Percentiles rank a stretch among this genome's conserved stretches.
Conservation (phyloP, 148 eudicot genomes). For the Cornus kousa region DNA sequence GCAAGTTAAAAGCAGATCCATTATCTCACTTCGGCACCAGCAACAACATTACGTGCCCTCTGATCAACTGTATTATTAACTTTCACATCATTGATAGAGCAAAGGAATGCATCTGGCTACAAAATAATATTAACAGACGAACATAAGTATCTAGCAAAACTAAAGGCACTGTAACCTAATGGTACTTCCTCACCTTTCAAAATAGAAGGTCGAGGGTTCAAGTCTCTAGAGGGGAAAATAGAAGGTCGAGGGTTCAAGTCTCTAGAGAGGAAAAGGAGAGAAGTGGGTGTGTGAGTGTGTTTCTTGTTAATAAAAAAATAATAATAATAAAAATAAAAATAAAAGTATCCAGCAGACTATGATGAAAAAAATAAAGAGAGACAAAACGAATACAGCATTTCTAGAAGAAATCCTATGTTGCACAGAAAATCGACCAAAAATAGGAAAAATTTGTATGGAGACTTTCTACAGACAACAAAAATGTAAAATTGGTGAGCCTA, state of each 20-base stretch:
- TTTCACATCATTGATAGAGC: slow-evolving; percentile 93
- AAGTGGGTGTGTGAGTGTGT: no score
- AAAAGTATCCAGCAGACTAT: slow-evolving; percentile 6
- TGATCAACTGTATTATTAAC: slow-evolving; percentile 73
- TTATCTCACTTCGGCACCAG: slow-evolving; percentile 70
- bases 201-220: no score
- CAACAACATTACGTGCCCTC: slow-evolving; percentile 69
- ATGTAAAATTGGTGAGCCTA: not conserved
- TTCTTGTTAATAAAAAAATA: no score
- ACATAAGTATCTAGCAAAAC: not conserved
- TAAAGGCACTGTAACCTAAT: no score
- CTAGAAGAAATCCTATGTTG: not conserved
- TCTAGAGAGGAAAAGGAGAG: no score
- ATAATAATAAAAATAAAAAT: no score
- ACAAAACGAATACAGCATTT: not conserved
- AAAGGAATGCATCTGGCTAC: slow-evolving; percentile 98
- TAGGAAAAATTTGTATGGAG: no score
- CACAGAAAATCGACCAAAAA: not conserved
- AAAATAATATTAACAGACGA: slow-evolving; percentile 23
- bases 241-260: no score
- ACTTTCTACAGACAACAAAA: not conserved
- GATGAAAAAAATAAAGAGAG: not conserved
- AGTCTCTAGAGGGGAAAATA: no score
- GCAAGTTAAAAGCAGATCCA: not conserved
- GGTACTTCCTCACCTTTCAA: no score